Evolutionary conservation across 1,284 basidiomycete species (phyloP).

Genomic region (Porodaedalea pini): DNA sequence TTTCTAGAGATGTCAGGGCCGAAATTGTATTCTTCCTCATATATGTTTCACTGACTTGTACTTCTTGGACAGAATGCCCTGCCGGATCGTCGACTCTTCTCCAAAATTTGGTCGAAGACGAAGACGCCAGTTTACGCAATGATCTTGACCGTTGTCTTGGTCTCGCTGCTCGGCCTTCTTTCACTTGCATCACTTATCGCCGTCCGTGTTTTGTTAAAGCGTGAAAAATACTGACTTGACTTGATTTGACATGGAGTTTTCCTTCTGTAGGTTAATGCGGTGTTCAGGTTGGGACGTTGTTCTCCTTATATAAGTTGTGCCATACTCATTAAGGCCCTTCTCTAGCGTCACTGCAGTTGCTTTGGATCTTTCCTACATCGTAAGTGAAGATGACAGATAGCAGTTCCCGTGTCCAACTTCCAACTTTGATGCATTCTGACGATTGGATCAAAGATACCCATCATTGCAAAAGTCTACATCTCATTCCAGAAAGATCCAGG

Average conservation of each 20-base stretch:
- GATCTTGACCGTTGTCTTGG: conserved; percentile 22
- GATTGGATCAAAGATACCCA: conserved; percentile 19
- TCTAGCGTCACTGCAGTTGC: conserved; percentile 24
- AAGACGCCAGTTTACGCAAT: conserved; percentile 25
- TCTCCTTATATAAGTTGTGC: background rate
- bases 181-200: conserved; percentile 24
- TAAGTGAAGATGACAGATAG: background rate
- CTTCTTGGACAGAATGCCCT: conserved; percentile 19
- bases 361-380: conserved; percentile 23
- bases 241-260: background rate
- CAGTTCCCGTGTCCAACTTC: background rate
- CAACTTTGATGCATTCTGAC: too few relatives aligned
- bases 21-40: background rate
- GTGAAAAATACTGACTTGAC: background rate
- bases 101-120: conserved; percentile 22
- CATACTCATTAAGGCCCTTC: background rate
- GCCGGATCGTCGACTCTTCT: conserved; percentile 21
- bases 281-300: conserved; percentile 22
- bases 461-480: conserved; percentile 21
- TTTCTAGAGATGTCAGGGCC: conserved; percentile 22
- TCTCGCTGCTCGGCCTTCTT: conserved; percentile 26
- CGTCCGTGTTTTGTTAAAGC: conserved; percentile 8
- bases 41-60: background rate
- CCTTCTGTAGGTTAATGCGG: conserved; percentile 22
- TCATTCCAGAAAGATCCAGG: conserved; percentile 16